phyloP scores from a whole-genome alignment of 2,329 filamentous ascomycete genomes.

The Paraphaeosphaeria minitans region DNA sequence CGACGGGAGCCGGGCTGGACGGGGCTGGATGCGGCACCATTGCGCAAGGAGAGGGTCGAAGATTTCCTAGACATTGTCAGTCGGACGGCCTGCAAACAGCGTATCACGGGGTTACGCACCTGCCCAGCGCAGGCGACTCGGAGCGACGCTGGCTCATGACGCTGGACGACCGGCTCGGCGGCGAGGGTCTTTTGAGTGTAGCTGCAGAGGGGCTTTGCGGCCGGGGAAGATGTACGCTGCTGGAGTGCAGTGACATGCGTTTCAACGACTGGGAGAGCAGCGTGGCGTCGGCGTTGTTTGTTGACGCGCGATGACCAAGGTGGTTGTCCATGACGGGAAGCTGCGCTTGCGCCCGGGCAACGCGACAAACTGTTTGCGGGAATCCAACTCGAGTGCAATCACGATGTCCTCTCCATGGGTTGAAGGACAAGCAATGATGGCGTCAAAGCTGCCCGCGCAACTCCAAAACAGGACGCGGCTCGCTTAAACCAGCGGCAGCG shows the following conservation, averaged over 20 bases:
- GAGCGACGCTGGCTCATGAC: conserved; percentile 49
- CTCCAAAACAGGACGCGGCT: conserved; percentile 5
- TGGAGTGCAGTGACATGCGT: conserved; percentile 45
- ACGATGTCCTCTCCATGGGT: conserved; percentile 12
- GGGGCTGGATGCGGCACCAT: conserved; percentile 41
- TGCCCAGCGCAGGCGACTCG: conserved; percentile 48
- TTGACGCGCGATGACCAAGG: conserved; percentile 27
- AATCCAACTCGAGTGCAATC: neutral
- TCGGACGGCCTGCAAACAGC: neutral
- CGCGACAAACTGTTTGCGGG: conserved; percentile 5
- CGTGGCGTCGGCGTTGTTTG: conserved; percentile 44
- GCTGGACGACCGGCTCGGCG: conserved; percentile 49
- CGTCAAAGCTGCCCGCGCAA: neutral
- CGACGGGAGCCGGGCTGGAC: conserved; percentile 48
- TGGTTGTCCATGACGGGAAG: conserved; percentile 1
- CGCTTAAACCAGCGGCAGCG: neutral
- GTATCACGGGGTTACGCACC: conserved; percentile 46
- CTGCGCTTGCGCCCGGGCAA: neutral
- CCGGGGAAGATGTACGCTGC: conserved; percentile 3
- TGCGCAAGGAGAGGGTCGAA: conserved; percentile 43
- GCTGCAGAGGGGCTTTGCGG: conserved; percentile 37
- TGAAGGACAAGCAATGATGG: conserved; percentile 5
- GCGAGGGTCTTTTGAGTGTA: conserved; percentile 21
- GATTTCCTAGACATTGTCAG: conserved; percentile 2
- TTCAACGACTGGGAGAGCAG: conserved; percentile 41